A percentile compares a stretch with the other conserved stretches of the same genome.
Evolutionary conservation across 441 rosid species (phyloP).

Genomic region (Adansonia grandidieri): DNA sequence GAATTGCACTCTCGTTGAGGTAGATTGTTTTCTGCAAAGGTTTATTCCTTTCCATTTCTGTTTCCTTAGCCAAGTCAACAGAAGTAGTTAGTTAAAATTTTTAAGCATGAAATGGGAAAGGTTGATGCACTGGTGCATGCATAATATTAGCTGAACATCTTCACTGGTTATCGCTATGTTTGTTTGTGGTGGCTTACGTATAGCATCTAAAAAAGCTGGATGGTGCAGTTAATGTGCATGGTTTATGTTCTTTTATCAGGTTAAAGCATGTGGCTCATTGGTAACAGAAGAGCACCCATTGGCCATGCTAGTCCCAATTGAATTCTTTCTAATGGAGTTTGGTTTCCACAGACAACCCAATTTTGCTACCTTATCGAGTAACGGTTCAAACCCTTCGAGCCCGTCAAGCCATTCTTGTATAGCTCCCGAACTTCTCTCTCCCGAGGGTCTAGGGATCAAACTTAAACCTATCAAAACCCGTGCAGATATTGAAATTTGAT

Average conservation of each 20-base stretch:
- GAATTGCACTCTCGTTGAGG: conserved; percentile 77
- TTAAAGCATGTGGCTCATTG: conserved; percentile 78
- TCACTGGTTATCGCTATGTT: not conserved
- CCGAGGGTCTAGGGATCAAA: conserved; percentile 65
- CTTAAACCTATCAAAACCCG: conserved; percentile 71
- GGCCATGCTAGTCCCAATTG: conserved; percentile 66
- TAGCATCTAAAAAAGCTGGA: not conserved
- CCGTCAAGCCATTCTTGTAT: conserved; percentile 47
- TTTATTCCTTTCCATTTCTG: conserved; percentile 5
- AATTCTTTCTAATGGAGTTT: conserved; percentile 55
- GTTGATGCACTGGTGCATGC: not conserved
- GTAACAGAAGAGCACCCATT: conserved; percentile 82
- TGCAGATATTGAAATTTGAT: conserved; percentile 34
- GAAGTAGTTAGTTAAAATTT: not conserved
- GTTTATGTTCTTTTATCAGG: conserved; percentile 45
- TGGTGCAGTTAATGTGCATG: not conserved
- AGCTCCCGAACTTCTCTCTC: conserved; percentile 65
- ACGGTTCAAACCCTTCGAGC: conserved; percentile 46
- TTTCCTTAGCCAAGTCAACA: not conserved
- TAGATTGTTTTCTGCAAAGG: conserved; percentile 20
- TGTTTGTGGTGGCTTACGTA: not conserved
- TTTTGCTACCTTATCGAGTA: conserved; percentile 40
- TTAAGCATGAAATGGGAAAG: not conserved
- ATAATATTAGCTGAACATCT: not conserved
- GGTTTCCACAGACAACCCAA: conserved; percentile 47